Conservation (phyloP, 352 stramenopile genomes). For the Thraustotheca clavata region DNA sequence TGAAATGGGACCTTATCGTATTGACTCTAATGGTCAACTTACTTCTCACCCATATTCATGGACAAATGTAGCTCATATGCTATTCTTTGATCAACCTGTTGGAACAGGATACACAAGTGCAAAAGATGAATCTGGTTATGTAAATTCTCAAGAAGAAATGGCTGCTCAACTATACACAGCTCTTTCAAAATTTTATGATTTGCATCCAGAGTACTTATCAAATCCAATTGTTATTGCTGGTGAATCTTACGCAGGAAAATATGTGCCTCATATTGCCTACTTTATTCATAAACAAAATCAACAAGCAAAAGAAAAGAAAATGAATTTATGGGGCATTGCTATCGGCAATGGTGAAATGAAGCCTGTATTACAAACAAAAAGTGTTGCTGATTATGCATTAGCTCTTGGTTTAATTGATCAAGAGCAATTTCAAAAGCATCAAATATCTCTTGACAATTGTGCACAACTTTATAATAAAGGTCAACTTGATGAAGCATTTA, state of each 20-base stretch:
- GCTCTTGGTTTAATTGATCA: conserved; percentile 73
- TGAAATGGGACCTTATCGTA: conserved; percentile 73
- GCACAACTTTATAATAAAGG: conserved; percentile 67
- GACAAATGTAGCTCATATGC: conserved; percentile 70
- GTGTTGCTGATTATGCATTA: conserved; percentile 71
- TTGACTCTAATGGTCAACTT: conserved; percentile 52
- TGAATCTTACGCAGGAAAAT: conserved; percentile 96
- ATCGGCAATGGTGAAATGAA: conserved; percentile 88
- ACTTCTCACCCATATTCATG: conserved; percentile 61
- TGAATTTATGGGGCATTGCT: conserved; percentile 83
- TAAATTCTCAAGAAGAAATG: conserved; percentile 56
- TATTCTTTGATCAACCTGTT: conserved; percentile 79
- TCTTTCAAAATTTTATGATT: conserved; percentile 83
- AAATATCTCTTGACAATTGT: conserved; percentile 61
- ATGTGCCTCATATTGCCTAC: conserved; percentile 91
- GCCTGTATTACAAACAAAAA: conserved; percentile 72
- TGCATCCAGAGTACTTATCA: conserved; percentile 75
- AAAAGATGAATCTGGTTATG: conserved; percentile 58
- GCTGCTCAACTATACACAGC: conserved; percentile 88
- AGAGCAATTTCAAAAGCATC: conserved; percentile 69
- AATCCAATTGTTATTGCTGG: conserved; percentile 64
- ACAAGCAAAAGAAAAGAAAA: conserved; percentile 28
- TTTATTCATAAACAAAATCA: conserved; percentile 77
- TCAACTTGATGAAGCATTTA: conserved; percentile 61
- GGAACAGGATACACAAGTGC: conserved; percentile 72